phyloP scores from a whole-genome alignment of 805 yeast genomes.

The Candida michaelii region DNA sequence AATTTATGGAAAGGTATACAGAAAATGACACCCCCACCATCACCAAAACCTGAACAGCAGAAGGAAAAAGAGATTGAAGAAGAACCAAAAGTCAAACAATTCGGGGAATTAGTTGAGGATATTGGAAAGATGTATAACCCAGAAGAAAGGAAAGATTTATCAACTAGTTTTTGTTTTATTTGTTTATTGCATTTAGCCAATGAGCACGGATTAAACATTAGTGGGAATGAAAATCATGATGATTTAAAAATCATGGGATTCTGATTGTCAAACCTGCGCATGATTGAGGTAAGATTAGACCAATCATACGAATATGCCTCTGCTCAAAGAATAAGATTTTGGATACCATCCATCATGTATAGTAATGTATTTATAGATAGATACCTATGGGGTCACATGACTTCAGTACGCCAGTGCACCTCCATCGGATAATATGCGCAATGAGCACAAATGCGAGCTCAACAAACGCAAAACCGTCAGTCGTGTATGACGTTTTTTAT shows the following conservation, averaged over 20 bases:
- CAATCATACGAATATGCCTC: no score
- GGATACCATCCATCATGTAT: no score
- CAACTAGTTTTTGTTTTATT: constrained; percentile 47
- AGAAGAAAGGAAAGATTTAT: constrained; percentile 42
- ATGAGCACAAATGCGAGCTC: no score
- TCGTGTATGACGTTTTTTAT: not conserved
- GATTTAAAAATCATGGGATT: constrained; percentile 34
- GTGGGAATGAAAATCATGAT: constrained; percentile 31
- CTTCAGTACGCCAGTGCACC: no score
- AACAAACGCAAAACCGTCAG: no score
- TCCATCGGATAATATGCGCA: no score
- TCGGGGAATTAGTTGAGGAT: constrained; percentile 34
- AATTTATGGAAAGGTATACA: constrained; percentile 40
- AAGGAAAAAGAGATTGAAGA: constrained; percentile 4
- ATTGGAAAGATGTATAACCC: constrained; percentile 34
- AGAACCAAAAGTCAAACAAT: constrained; percentile 32
- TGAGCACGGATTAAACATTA: constrained; percentile 40
- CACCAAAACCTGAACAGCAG: constrained; percentile 3
- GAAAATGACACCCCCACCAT: constrained; percentile 13
- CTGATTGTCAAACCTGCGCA: no score
- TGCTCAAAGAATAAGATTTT: no score
- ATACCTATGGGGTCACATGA: no score
- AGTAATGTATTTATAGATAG: not conserved
- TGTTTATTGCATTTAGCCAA: constrained; percentile 46
- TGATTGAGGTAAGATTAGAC: no score